phyloP scores from a whole-genome alignment of 1,139 yeast genomes.

The Petasospora fabianii region DNA sequence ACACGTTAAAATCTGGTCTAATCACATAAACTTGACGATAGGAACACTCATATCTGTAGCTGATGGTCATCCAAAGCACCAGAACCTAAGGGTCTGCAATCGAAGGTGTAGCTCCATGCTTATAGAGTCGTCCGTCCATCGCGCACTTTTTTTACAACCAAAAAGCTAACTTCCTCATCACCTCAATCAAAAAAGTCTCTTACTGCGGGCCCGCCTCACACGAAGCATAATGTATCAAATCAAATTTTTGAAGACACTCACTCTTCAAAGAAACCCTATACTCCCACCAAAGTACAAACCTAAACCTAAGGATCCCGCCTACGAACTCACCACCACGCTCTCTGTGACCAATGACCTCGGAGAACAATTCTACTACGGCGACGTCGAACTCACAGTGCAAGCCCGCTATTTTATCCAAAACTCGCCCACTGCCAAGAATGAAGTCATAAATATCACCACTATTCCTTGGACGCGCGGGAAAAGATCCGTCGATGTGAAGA shows the following conservation, averaged over 20 bases:
- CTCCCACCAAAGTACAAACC: constrained; percentile 6
- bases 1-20: background rate
- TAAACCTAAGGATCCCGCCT: constrained; percentile 12
- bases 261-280: constrained; percentile 6
- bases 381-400: constrained; percentile 11
- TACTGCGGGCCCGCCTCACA: too few species aligned
- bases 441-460: background rate
- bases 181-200: too few species aligned
- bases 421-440: constrained; percentile 5
- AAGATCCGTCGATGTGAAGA: constrained; percentile 18
- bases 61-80: too few species aligned
- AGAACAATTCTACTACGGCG: constrained; percentile 27
- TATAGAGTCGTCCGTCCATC: too few species aligned
- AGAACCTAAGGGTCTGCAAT: too few species aligned
- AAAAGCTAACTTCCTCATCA: too few species aligned
- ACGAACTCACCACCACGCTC: constrained; percentile 21
- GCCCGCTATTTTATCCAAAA: constrained; percentile 8
- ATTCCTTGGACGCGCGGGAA: constrained; percentile 22
- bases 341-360: constrained; percentile 29
- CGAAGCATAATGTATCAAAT: constrained; percentile 29
- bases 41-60: background rate
- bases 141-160: too few species aligned
- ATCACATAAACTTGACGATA: background rate
- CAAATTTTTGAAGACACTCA: constrained; percentile 26
- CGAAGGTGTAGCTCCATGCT: too few species aligned